Evolutionary conservation across 2,329 filamentous ascomycete species (phyloP), one percentile per base, ranked within the genome.

Genomic region (Trichoderma endophyticum): DNA sequence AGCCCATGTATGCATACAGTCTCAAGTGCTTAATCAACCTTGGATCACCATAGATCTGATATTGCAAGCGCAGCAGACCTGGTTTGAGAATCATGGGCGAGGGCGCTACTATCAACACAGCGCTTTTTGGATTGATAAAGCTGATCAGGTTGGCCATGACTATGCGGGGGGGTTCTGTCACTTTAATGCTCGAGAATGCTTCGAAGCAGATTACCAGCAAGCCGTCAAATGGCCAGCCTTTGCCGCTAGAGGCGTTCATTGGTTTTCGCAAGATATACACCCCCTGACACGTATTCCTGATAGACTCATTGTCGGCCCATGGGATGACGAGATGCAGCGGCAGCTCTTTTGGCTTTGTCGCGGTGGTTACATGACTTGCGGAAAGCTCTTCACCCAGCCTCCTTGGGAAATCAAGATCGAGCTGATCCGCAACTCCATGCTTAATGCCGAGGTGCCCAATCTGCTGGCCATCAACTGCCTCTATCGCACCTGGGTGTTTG

Each of bases 1-100:
- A 76, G 48, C 48, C 9, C 14, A 9, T 9, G 9, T 68, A 56
- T 26, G 8, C 18, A 60, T 34, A 26, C 39, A 87, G 85, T 83
- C 82, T 26, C 80, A 79, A 4, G 73, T 88, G 15, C 77, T 88
- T 32, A 78, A 78, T 24, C 81, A 82, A 39, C 80, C 81, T 0
- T 87, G 86, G 85, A 77, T 81, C 6, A 81, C 78, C n/a, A 78
- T 84, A n/a, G 77, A 82, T 39, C 77, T 86, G 32, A 81, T 88
- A 11, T 80, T 86, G 3, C 80, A 84, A 59, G 86, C 85, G 12
- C 83, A 85, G 76, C 82, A 87, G 65, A 78, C 80, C 3, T 88
- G 86, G 84, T 81, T 82, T 59, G 80, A 83, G 28, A 80, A 76
- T 59, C 77, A 83, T 70, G 82, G 80, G 8, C 78, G 75, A 6